Evolutionary conservation across 495 filamentous ascomycete genomes (phyloP), one percentile per base, ranked within the genome.

Genomic region (Xylaria castorea): DNA sequence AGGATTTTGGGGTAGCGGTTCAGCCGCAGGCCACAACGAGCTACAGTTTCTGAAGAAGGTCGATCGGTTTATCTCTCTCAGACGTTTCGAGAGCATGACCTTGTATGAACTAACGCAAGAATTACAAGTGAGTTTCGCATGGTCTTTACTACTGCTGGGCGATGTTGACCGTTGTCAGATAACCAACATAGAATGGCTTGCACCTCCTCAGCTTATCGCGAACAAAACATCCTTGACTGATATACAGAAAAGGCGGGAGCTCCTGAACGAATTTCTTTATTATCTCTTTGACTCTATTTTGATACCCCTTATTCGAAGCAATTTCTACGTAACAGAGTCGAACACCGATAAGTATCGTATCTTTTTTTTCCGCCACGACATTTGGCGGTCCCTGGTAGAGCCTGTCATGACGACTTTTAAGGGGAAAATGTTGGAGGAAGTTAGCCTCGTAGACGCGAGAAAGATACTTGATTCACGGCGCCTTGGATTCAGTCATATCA

Each of bases 271-370:
- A 76, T 90, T 98, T 68, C 73, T 98, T 0, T 98, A 97, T 81
- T 99, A 94, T 80, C 72, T 97, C 2, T 95, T 98, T 74, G 95
- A 99, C 75, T 97, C 94, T 0, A 84, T 98, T 36, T 75, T 99
- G 22, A 93, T 98, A 72, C 96, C 96, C 8, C 87, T 98, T 1
- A 87, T 99, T 63, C 90, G 93, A 20, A 87, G 88, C 27, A 93
- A 96, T 76, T 99, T 99, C 74, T 93, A 99, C 75, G 93, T 98
- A 32, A 99, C 96, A 1, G 96, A 99, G 79, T 95, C 94, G 2
- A 93, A 90, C 74, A 83, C 85, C 7, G 91, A 98, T 76, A 87
- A 89, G 32, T 94, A 97, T 76, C 90, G 90, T 8, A 83, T 98
- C 0, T 97, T 97, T 80, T 99, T 93, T 83, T 98, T 98, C 75